phyloP scores from a whole-genome alignment of 495 filamentous ascomycete species.

The Lasiosphaeria miniovina region DNA sequence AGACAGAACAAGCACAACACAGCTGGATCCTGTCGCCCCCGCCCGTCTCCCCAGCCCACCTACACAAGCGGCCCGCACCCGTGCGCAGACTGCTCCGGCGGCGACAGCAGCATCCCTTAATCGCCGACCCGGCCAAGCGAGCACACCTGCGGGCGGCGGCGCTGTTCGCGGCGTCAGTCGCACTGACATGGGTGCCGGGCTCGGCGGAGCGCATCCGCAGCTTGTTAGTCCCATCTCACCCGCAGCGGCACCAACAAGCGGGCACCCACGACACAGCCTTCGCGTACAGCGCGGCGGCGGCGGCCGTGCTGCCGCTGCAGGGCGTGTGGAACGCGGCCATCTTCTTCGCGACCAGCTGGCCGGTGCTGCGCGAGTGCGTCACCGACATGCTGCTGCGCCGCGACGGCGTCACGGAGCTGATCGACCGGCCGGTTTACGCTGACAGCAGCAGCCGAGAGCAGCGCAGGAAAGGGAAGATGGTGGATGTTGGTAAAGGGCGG shows the following conservation, averaged over 20 bases:
- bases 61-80: neutral
- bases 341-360: slow-evolving; percentile 59
- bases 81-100: slow-evolving; percentile 15
- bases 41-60: neutral
- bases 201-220: slow-evolving; percentile 68
- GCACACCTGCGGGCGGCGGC: slow-evolving; percentile 72
- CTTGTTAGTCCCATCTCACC: slow-evolving; percentile 33
- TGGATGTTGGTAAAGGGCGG: neutral
- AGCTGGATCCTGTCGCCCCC: neutral
- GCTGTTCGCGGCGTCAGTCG: slow-evolving; percentile 68
- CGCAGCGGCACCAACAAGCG: no score
- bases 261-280: slow-evolving; percentile 36
- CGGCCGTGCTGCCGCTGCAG: slow-evolving; percentile 71
- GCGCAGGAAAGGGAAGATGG: neutral
- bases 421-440: neutral
- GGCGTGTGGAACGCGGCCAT: slow-evolving; percentile 79
- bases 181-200: slow-evolving; percentile 78
- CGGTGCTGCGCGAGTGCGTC: slow-evolving; percentile 18
- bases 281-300: slow-evolving; percentile 60
- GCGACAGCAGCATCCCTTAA: slow-evolving; percentile 12
- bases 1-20: no score
- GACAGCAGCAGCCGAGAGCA: no score
- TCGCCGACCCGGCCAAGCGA: slow-evolving; percentile 56
- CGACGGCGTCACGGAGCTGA: slow-evolving; percentile 6
- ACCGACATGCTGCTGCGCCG: neutral